These are phyloP conservation scores for Piloderma croceum DNA, from an alignment of 768 basidiomycete species.

Conservation along the genomic window DNA sequence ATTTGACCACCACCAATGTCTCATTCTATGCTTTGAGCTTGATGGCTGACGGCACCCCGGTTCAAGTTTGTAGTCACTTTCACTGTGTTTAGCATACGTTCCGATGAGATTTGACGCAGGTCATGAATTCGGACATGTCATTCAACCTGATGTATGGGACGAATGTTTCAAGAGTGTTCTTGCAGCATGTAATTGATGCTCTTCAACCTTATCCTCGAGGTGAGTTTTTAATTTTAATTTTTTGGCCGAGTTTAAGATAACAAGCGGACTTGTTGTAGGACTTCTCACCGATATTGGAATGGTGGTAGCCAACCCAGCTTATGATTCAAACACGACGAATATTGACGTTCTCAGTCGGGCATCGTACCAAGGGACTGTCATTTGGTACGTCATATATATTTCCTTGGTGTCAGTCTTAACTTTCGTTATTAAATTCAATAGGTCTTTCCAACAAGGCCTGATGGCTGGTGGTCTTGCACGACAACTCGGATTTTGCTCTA, in stretches of 20 bases:
- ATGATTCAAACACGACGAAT: slow-evolving; percentile 37
- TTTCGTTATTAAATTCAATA: slow-evolving; percentile 4
- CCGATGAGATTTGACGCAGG: slow-evolving; percentile 24
- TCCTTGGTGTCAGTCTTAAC: neutral
- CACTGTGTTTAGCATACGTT: too few species aligned
- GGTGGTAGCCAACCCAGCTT: slow-evolving; percentile 43
- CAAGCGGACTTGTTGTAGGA: slow-evolving; percentile 20
- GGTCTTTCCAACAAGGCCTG: slow-evolving; percentile 39
- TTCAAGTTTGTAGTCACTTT: too few species aligned
- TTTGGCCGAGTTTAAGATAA: neutral
- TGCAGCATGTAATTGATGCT: slow-evolving; percentile 33
- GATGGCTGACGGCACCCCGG: slow-evolving; percentile 31
- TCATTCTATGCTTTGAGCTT: slow-evolving; percentile 38
- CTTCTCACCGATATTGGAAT: slow-evolving; percentile 42
- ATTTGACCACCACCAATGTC: slow-evolving; percentile 21
- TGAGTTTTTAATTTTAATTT: slow-evolving; percentile 10
- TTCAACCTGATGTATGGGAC: slow-evolving; percentile 36
- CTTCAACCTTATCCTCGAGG: slow-evolving; percentile 40
- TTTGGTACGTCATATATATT: slow-evolving; percentile 23
- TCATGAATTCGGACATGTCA: slow-evolving; percentile 38
- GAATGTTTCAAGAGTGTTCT: slow-evolving; percentile 31
- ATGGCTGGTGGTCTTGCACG: slow-evolving; percentile 39
- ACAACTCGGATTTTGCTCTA: slow-evolving; percentile 31
- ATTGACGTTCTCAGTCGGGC: slow-evolving; percentile 31
- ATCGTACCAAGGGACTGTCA: slow-evolving; percentile 33